Evolutionary conservation across 106 monocot genomes (phyloP).

Genomic region (Dendrobium officinale): DNA sequence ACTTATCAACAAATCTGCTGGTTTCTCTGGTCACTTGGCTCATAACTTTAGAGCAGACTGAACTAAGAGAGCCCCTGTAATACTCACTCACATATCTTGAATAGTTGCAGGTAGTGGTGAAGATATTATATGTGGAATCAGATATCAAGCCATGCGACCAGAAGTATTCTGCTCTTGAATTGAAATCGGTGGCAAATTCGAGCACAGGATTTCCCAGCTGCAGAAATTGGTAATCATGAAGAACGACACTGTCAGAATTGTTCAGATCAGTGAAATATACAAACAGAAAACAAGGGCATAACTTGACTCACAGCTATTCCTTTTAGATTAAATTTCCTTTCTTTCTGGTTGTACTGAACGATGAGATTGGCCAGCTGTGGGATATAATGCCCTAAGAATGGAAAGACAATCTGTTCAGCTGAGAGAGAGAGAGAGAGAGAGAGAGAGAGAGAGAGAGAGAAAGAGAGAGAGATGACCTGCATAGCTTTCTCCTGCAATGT

Average conservation of each 20-base stretch:
- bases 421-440: conserved; percentile 3
- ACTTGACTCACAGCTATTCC: conserved; percentile 19
- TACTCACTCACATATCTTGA: conserved; percentile 92
- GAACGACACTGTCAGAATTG: background rate
- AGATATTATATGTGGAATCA: conserved; percentile 70
- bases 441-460: conserved; percentile 1
- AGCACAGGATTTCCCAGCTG: conserved; percentile 95
- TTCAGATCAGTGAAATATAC: background rate
- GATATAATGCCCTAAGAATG: conserved; percentile 76
- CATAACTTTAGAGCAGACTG: conserved; percentile 71
- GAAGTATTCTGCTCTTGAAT: conserved; percentile 90
- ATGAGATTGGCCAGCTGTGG: conserved; percentile 88
- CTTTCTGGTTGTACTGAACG: conserved; percentile 68
- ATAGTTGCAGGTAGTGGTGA: conserved; percentile 85
- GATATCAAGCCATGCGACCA: conserved; percentile 99
- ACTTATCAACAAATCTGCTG: conserved; percentile 95
- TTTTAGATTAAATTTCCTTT: conserved; percentile 78
- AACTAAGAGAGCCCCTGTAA: conserved; percentile 68
- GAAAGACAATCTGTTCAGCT: background rate
- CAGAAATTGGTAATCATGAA: background rate
- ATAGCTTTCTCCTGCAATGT: conserved; percentile 92
- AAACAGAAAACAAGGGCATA: background rate
- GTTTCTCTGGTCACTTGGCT: conserved; percentile 83
- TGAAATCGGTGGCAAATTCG: conserved; percentile 91
- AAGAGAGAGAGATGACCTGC: conserved; percentile 36